A percentile compares a stretch with the other conserved stretches of the same genome.
These are phyloP conservation scores for Entomortierella parvispora DNA, from an alignment of 192 early-diverging fungal species.

Conservation along the genomic window DNA sequence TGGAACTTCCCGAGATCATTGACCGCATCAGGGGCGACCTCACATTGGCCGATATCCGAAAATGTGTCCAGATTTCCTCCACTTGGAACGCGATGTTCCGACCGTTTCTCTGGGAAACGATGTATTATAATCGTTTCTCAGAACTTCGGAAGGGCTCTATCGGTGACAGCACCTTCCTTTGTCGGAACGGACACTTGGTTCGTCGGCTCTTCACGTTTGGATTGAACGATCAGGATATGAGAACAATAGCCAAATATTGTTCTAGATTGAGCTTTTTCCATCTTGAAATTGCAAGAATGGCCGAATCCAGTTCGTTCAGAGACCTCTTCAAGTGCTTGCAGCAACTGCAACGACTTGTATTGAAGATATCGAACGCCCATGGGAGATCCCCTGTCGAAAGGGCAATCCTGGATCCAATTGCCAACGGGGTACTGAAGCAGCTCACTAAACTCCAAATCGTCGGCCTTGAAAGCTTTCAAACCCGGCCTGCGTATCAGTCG, in stretches of 20 bases:
- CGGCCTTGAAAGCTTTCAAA: background rate
- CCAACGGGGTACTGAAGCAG: constrained; percentile 1
- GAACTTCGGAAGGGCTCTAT: background rate
- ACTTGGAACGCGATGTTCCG: constrained; percentile 14
- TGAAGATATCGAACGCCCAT: constrained; percentile 1
- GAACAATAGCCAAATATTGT: background rate
- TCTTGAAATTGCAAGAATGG: background rate
- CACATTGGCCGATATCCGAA: constrained; percentile 4
- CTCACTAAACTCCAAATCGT: constrained; percentile 11
- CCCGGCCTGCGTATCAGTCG: constrained; percentile 12
- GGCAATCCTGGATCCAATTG: constrained; percentile 7
- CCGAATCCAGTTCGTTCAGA: background rate
- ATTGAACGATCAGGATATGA: constrained; percentile 7
- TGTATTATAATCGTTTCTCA: constrained; percentile 6
- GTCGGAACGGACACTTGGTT: constrained; percentile 12
- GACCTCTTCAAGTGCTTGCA: background rate
- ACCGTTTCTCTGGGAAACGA: constrained; percentile 25
- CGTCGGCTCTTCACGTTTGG: constrained; percentile 6
- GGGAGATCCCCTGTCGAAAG: background rate
- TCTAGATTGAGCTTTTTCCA: background rate
- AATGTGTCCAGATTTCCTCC: constrained; percentile 16
- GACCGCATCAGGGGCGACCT: constrained; percentile 3
- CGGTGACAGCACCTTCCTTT: background rate
- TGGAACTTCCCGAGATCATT: constrained; percentile 25
- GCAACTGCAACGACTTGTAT: background rate